Conservation (phyloP, 2,329 filamentous ascomycete species). For the Hypomyces perniciosus region DNA sequence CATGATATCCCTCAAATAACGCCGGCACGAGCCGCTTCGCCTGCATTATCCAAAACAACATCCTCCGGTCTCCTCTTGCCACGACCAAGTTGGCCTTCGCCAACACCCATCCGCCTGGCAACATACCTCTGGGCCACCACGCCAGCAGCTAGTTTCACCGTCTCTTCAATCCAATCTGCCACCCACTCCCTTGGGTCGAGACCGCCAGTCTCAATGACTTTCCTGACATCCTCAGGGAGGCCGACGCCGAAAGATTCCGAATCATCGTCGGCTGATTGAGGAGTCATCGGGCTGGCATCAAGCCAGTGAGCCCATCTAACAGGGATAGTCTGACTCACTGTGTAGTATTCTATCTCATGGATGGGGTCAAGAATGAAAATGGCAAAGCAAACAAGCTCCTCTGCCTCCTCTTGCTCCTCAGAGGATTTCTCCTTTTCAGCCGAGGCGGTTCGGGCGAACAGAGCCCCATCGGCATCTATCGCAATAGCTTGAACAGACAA, state of each 20-base stretch:
- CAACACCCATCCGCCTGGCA: slow-evolving; percentile 90
- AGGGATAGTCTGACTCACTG: slow-evolving; percentile 77
- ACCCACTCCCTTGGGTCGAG: slow-evolving; percentile 97
- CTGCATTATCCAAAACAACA: slow-evolving; percentile 49
- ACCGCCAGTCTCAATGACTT: slow-evolving; percentile 68
- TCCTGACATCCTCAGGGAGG: slow-evolving; percentile 75
- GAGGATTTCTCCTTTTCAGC: slow-evolving; percentile 49
- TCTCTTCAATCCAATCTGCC: slow-evolving; percentile 93
- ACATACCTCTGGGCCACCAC: slow-evolving; percentile 93
- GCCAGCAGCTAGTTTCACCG: slow-evolving; percentile 69
- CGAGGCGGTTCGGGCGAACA: slow-evolving; percentile 59
- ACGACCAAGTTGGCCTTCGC: slow-evolving; percentile 63
- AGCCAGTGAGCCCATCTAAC: slow-evolving; percentile 87
- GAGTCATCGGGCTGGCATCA: slow-evolving; percentile 60
- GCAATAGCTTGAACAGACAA: slow-evolving; percentile 85
- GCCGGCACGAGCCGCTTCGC: slow-evolving; percentile 56
- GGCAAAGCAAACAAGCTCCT: slow-evolving; percentile 64
- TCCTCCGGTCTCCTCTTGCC: slow-evolving; percentile 56
- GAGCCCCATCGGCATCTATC: slow-evolving; percentile 54
- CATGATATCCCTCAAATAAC: slow-evolving; percentile 31
- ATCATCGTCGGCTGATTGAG: slow-evolving; percentile 45
- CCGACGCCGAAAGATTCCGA: slow-evolving; percentile 30
- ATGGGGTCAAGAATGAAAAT: slow-evolving; percentile 81
- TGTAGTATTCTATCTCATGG: slow-evolving; percentile 81
- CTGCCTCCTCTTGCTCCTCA: slow-evolving; percentile 44